Evolutionary conservation across 805 yeast genomes (phyloP).

Genomic region (Pichia rugopelliculosa): DNA sequence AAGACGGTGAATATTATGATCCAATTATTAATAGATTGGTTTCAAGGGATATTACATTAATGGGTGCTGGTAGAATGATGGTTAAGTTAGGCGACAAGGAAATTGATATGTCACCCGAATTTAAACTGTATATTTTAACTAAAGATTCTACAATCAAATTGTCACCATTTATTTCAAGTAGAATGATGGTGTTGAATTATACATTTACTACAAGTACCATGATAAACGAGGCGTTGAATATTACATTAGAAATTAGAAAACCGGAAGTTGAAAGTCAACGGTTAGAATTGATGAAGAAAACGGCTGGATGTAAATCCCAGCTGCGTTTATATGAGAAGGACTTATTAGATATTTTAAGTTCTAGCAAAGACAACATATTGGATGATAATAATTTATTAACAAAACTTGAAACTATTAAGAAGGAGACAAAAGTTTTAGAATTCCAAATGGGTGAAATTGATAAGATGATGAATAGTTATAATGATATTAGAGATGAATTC

Average conservation of each 20-base stretch:
- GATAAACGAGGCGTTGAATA: constrained; percentile 53
- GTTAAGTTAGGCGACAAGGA: constrained; percentile 54
- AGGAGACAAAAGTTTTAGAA: constrained; percentile 49
- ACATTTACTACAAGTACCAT: constrained; percentile 63
- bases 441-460: constrained; percentile 47
- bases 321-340: constrained; percentile 51
- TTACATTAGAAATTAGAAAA: constrained; percentile 42
- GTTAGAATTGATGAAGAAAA: constrained; percentile 43
- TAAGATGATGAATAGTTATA: constrained; percentile 47
- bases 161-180: constrained; percentile 50
- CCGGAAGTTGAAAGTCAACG: constrained; percentile 66
- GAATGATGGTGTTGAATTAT: constrained; percentile 62
- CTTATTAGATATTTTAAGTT: constrained; percentile 50
- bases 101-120: constrained; percentile 60
- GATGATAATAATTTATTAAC: constrained; percentile 57
- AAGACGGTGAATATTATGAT: constrained; percentile 76
- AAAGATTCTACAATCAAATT: constrained; percentile 43
- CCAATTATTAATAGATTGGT: constrained; percentile 63
- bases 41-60: constrained; percentile 47
- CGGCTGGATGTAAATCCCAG: constrained; percentile 50
- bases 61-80: constrained; percentile 70
- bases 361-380: constrained; percentile 52
- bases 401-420: constrained; percentile 58
- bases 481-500: constrained; percentile 39
- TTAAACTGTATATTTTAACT: constrained; percentile 54